Percentiles rank a stretch among this genome's conserved stretches.
phyloP scores from a whole-genome alignment of 2,329 filamentous ascomycete species.

The Dichotomopilus funicola region DNA sequence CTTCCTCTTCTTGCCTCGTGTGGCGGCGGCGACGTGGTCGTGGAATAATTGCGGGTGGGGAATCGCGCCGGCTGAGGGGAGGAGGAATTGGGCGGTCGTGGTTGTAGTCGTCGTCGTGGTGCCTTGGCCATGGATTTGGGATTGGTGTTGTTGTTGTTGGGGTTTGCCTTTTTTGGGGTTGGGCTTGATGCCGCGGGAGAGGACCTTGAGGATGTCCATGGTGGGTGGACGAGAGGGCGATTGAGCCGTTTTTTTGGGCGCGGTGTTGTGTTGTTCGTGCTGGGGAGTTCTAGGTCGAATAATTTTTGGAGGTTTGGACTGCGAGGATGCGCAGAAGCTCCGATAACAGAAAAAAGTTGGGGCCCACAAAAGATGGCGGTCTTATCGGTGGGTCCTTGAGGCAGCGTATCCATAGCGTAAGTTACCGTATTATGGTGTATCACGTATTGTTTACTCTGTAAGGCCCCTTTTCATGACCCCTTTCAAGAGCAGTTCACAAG shows the following conservation, averaged over 20 bases:
- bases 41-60: slow-evolving; percentile 66
- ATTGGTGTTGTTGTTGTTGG: slow-evolving; percentile 2
- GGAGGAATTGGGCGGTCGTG: slow-evolving; percentile 31
- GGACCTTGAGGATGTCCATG: slow-evolving; percentile 69
- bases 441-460: not conserved
- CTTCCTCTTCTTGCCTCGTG: slow-evolving; percentile 49
- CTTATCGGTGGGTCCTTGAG: slow-evolving; percentile 7
- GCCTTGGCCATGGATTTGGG: too few relatives aligned
- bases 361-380: slow-evolving; percentile 13
- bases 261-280: not conserved
- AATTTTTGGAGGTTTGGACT: slow-evolving; percentile 3
- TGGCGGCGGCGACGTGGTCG: slow-evolving; percentile 40
- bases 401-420: too few relatives aligned
- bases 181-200: slow-evolving; percentile 62
- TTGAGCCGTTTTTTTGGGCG: not conserved
- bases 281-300: not conserved
- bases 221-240: not conserved
- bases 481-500: too few relatives aligned
- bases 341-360: slow-evolving; percentile 17
- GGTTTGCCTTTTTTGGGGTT: slow-evolving; percentile 35
- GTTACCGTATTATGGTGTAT: too few relatives aligned
- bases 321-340: not conserved
- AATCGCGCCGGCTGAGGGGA: slow-evolving; percentile 59
- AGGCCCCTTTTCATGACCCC: not conserved
- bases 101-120: slow-evolving; percentile 24